A percentile compares a stretch with the other conserved stretches of the same genome.
These are phyloP conservation scores for Helminthosporium solani DNA, from an alignment of 2,329 filamentous ascomycete genomes.

Conservation along the genomic window DNA sequence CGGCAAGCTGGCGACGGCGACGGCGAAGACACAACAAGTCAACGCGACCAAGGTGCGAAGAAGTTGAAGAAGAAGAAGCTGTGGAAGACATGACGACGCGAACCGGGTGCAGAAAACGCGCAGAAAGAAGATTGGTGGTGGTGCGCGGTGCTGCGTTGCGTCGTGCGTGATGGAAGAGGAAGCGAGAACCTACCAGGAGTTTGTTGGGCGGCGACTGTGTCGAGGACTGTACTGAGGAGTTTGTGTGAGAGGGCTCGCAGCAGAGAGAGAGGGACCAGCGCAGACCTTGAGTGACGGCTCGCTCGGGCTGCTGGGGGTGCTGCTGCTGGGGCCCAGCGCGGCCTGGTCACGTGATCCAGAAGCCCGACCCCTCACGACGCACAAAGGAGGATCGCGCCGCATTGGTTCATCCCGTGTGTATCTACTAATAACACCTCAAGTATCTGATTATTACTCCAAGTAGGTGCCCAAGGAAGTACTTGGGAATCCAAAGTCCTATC, in stretches of 20 bases:
- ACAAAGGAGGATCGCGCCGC: conserved; percentile 1
- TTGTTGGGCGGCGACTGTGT: conserved; percentile 27
- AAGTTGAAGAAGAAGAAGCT: conserved; percentile 33
- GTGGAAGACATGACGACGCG: conserved; percentile 24
- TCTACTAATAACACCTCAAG: too few relatives aligned
- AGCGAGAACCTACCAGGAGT: conserved; percentile 37
- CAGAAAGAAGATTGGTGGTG: conserved; percentile 31
- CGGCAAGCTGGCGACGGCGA: conserved; percentile 19
- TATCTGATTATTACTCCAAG: background rate
- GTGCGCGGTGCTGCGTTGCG: conserved; percentile 22
- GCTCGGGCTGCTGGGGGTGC: background rate
- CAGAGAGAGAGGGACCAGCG: conserved; percentile 10
- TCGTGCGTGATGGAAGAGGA: conserved; percentile 18
- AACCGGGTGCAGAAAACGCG: conserved; percentile 36
- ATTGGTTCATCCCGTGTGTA: background rate
- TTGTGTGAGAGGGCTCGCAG: conserved; percentile 13
- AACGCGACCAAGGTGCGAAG: conserved; percentile 32
- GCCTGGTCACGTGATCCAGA: conserved; percentile 4
- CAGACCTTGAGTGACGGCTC: conserved; percentile 2
- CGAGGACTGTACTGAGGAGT: conserved; percentile 13
- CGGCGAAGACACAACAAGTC: conserved; percentile 26
- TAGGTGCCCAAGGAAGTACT: too few relatives aligned
- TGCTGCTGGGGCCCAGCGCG: background rate
- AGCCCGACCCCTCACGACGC: conserved; percentile 5
- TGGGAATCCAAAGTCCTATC: too few relatives aligned